Evolutionary conservation across 2,329 filamentous ascomycete genomes (phyloP).

Genomic region (Zymoseptoria ardabiliae): DNA sequence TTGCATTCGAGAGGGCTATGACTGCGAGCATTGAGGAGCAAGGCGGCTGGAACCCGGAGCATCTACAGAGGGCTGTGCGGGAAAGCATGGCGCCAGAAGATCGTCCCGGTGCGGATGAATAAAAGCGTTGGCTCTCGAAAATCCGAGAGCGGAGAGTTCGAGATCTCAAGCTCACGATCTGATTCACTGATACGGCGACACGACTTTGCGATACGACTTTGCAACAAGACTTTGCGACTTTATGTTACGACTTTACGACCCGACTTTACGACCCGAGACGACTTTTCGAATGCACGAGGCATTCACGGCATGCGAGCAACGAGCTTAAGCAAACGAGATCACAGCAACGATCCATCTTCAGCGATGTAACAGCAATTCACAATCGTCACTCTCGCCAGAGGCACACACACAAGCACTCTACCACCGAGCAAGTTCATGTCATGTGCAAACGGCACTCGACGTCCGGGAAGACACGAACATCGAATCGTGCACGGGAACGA

Average conservation of each 20-base stretch:
- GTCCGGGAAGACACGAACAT: neutral
- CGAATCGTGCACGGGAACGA: neutral
- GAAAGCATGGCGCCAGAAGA: neutral
- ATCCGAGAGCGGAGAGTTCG: neutral
- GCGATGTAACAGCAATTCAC: neutral
- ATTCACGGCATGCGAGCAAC: neutral
- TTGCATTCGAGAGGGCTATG: neutral
- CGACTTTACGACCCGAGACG: neutral
- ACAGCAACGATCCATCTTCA: neutral
- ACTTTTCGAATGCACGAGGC: neutral
- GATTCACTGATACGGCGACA: neutral
- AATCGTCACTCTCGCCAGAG: neutral
- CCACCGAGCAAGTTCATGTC: neutral
- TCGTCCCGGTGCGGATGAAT: neutral
- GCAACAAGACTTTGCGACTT: too few relatives aligned
- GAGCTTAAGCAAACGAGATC: neutral
- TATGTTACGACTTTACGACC: too few relatives aligned
- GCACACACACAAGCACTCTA: neutral
- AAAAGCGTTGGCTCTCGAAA: neutral
- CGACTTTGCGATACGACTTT: neutral
- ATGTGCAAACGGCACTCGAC: neutral
- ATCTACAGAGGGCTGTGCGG: neutral
- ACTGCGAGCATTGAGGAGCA: neutral
- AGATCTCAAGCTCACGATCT: neutral
- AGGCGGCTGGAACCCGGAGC: neutral